Evolutionary conservation across 306 rosid species (phyloP), one percentile per base, ranked within the genome.

Genomic region (Pyrus betulifolia): DNA sequence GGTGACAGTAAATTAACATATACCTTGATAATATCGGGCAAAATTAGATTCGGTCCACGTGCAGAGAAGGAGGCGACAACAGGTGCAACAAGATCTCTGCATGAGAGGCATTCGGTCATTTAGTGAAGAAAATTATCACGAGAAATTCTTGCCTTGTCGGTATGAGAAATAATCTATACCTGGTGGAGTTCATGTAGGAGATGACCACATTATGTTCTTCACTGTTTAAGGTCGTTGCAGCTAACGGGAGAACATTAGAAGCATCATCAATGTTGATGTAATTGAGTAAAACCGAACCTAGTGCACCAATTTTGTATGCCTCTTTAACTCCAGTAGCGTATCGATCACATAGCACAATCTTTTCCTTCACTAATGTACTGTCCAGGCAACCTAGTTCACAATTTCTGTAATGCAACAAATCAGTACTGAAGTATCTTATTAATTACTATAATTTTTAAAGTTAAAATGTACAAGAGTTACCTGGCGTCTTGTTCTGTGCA

Each of bases 281-380:
- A 68, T 74, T 49, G 13, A 15, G n/a, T 23, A 31, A 23, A 4
- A 64, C 27, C 2, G 78, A 33, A 3, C 33, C 88, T 8, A 19
- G 9, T 21, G 85, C 84, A 11, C 82, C 84, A 9, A 63, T 74
- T 15, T 8, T 23, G 2, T 19, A 42, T 11, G 85, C 83, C 38
- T 60, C 40, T 5, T 1, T 1, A 15, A 22, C 19, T 31, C 76
- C 75, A 12, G 4, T 4, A 18, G 12, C 2, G 10, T 49, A 8
- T 0, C 19, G 0, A 7, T 38, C 40, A 25, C 88, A 86, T 8
- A 80, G 13, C 38, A 86, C 83, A 44, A 86, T 80, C 74, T 84
- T 84, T 35, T 85, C 88, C 78, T 84, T 69, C 17, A 81, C 80
- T 21, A 55, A 8, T n/a, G 25, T 33, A 28, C 14, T 51, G 40